A percentile compares a stretch with the other conserved stretches of the same genome.
phyloP scores from a whole-genome alignment of 805 yeast genomes.

The Zygosaccharomyces pseudorouxii region DNA sequence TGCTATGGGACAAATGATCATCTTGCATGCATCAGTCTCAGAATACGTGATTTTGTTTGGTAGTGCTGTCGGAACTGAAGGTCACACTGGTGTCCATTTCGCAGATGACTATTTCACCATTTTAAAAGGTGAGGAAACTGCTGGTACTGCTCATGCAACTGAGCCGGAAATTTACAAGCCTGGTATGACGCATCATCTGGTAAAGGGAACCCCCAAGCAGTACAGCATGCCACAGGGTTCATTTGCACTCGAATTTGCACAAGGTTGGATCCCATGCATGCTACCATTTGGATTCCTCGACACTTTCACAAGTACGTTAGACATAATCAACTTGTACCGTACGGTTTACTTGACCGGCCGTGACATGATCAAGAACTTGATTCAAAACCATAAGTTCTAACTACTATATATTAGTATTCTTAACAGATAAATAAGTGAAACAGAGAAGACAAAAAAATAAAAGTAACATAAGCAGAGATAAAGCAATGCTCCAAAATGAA shows the following conservation, averaged over 20 bases:
- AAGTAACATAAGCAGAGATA: not conserved
- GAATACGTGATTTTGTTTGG: slow-evolving; percentile 95
- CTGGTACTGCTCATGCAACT: slow-evolving; percentile 62
- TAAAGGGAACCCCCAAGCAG: slow-evolving; percentile 72
- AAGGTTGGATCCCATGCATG: slow-evolving; percentile 99
- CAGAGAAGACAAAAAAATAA: not conserved
- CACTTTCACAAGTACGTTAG: slow-evolving; percentile 74
- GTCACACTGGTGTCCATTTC: slow-evolving; percentile 92
- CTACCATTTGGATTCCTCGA: slow-evolving; percentile 92
- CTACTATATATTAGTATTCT: not conserved
- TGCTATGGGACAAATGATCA: slow-evolving; percentile 96
- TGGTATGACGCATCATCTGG: slow-evolving; percentile 80
- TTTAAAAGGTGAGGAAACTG: slow-evolving; percentile 70
- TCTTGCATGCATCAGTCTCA: slow-evolving; percentile 87
- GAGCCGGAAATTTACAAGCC: slow-evolving; percentile 71
- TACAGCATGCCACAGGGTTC: slow-evolving; percentile 78
- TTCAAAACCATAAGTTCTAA: slow-evolving; percentile 62
- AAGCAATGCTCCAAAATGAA: slow-evolving; percentile 9
- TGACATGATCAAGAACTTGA: slow-evolving; percentile 68
- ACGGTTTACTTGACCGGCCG: slow-evolving; percentile 72
- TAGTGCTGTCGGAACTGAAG: slow-evolving; percentile 90
- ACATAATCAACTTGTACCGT: slow-evolving; percentile 58
- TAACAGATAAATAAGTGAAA: not conserved
- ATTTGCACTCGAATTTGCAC: slow-evolving; percentile 92
- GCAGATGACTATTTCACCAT: slow-evolving; percentile 98